These are phyloP conservation scores for Fragosphaeria purpurea DNA, from an alignment of 2,329 filamentous ascomycete species.

Conservation along the genomic window DNA sequence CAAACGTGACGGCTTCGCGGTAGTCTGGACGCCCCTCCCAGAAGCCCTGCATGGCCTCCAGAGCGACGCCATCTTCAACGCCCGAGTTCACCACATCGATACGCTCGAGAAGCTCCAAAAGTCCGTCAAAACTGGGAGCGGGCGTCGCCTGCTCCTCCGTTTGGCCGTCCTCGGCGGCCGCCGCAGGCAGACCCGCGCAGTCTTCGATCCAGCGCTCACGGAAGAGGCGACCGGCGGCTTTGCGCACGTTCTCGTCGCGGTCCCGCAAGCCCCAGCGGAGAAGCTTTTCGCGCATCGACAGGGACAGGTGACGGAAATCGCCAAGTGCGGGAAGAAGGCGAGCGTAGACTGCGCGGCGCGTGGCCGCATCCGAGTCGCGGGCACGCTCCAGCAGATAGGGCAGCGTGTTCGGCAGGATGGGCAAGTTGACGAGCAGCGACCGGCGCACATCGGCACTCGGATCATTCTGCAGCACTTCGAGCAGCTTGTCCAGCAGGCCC, in stretches of 20 bases:
- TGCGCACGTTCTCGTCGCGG: slow-evolving; percentile 86
- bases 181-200: slow-evolving; percentile 60
- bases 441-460: slow-evolving; percentile 87
- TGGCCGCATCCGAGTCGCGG: slow-evolving; percentile 76
- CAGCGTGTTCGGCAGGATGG: slow-evolving; percentile 70
- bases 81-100: slow-evolving; percentile 90
- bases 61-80: slow-evolving; percentile 77
- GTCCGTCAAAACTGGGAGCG: slow-evolving; percentile 65
- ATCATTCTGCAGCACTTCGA: slow-evolving; percentile 87
- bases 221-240: slow-evolving; percentile 83
- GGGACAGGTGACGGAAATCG: slow-evolving; percentile 86
- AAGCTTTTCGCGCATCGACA: slow-evolving; percentile 91
- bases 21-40: slow-evolving; percentile 89
- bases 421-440: slow-evolving; percentile 82
- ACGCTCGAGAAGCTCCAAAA: slow-evolving; percentile 84
- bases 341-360: slow-evolving; percentile 77
- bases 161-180: slow-evolving; percentile 43
- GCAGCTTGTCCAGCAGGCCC: slow-evolving; percentile 69
- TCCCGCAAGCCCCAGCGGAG: slow-evolving; percentile 91
- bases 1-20: slow-evolving; percentile 59
- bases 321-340: slow-evolving; percentile 78
- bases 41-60: slow-evolving; percentile 91
- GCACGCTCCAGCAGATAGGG: slow-evolving; percentile 85
- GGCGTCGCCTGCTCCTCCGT: slow-evolving; percentile 38
- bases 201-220: slow-evolving; percentile 97